These are phyloP conservation scores for Monosporascus ibericus DNA, from an alignment of 2,329 filamentous ascomycete genomes.

Conservation along the genomic window DNA sequence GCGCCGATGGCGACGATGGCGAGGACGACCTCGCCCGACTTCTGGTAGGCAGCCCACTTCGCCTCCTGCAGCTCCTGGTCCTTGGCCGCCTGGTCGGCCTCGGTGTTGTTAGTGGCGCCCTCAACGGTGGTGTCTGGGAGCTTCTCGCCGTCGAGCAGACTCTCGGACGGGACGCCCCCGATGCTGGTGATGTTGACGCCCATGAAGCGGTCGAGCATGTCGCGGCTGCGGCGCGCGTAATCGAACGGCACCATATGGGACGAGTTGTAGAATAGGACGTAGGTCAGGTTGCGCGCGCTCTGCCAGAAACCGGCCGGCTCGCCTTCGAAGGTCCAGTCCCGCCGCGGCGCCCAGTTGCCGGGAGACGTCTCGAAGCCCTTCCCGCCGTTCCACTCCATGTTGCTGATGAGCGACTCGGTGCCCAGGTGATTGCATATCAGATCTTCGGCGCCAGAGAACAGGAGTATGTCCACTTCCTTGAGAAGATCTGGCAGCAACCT, in stretches of 20 bases:
- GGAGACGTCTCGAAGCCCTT: slow-evolving; percentile 85
- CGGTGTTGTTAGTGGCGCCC: slow-evolving; percentile 55
- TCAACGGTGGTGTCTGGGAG: slow-evolving; percentile 72
- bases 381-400: slow-evolving; percentile 85
- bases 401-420: slow-evolving; percentile 84
- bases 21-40: slow-evolving; percentile 79
- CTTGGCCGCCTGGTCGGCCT: slow-evolving; percentile 60
- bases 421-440: slow-evolving; percentile 96
- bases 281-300: slow-evolving; percentile 88
- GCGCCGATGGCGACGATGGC: slow-evolving; percentile 74
- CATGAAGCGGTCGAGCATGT: slow-evolving; percentile 98
- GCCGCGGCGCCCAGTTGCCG: slow-evolving; percentile 85
- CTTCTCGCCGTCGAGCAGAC: slow-evolving; percentile 79
- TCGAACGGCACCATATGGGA: slow-evolving; percentile 99
- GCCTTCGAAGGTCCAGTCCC: slow-evolving; percentile 90
- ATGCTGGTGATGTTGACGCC: slow-evolving; percentile 85
- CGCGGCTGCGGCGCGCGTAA: slow-evolving; percentile 74
- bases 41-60: slow-evolving; percentile 83
- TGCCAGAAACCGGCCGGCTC: slow-evolving; percentile 88
- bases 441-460: slow-evolving; percentile 92
- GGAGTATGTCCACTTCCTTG: slow-evolving; percentile 67
- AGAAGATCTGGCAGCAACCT: slow-evolving; percentile 73
- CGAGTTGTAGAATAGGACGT: slow-evolving; percentile 90
- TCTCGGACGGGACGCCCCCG: slow-evolving; percentile 73
- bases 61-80: slow-evolving; percentile 72